Evolutionary conservation across 2,329 filamentous ascomycete genomes (phyloP), one percentile per base, ranked within the genome.

Genomic region (Fusarium drepaniforme): DNA sequence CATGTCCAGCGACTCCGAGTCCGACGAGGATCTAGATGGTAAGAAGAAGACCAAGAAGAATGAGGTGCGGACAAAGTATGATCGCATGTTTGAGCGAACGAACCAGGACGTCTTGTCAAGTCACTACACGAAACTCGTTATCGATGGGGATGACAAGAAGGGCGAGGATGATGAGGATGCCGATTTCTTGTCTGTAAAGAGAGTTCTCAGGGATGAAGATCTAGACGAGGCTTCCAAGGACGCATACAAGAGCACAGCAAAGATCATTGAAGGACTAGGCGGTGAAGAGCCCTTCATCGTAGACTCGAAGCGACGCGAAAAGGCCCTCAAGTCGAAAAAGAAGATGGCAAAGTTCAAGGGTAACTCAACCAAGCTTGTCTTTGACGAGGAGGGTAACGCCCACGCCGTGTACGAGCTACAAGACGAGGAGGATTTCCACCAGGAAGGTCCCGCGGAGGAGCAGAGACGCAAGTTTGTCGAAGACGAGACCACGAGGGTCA

Each of bases 41-140:
- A 88, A 88, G 79, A 86, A 85, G 67, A 86, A 86, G 75, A 84
- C 86, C 71, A 91, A 90, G 82, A 91, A 94, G 84, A 87, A 88
- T 13, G 90, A 92, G 77, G 94, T 98, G 21, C 91, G 95, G 72
- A 99, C 97, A 37, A 98, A 98, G 83, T 97, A 97, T 82, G 95
- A 99, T 83, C 93, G 95, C 77, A 98, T 99, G 97, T 98, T 98
- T 83, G 96, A 98, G 86, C 90, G 97, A 71, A 94, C 93, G 78
- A 99, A 99, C 84, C 96, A 98, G 84, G 96, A 98, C 81, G 94
- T 99, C 37, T 85, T 99, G 74, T 96, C 96, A n/a, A 92, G 93
- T 66, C 97, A 99, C 84, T 98, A 98, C 86, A 91, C 91, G 70
- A 98, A 96, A 80, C 89, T 99, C 73, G 92, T 98, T 70, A 88